Evolutionary conservation across 2,329 filamentous ascomycete genomes (phyloP).

Genomic region (Cordyceps javanica): DNA sequence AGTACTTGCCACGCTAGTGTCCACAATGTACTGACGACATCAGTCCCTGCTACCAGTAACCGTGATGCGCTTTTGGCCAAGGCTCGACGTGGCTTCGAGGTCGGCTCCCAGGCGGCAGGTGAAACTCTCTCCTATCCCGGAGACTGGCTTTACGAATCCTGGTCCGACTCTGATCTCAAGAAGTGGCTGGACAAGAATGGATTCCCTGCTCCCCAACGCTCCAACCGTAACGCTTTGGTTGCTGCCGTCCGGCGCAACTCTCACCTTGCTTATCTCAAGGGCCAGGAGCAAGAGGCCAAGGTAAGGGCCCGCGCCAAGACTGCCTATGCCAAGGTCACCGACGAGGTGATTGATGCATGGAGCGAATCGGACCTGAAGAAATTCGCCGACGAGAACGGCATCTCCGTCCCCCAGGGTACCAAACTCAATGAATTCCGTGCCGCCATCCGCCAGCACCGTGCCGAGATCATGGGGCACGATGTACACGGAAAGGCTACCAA

Average conservation of each 20-base stretch:
- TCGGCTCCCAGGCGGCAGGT: conserved; percentile 64
- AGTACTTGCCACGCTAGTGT: conserved; percentile 11
- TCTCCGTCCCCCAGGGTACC: conserved; percentile 83
- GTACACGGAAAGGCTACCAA: conserved; percentile 50
- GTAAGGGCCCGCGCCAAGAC: conserved; percentile 60
- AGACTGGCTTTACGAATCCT: conserved; percentile 86
- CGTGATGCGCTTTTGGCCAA: conserved; percentile 76
- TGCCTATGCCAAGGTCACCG: conserved; percentile 69
- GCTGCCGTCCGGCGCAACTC: conserved; percentile 87
- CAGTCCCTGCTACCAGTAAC: conserved; percentile 76
- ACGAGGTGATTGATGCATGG: conserved; percentile 85
- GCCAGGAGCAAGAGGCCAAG: conserved; percentile 54
- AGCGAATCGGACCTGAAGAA: conserved; percentile 83
- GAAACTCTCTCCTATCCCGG: conserved; percentile 84
- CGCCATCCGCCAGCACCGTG: conserved; percentile 81
- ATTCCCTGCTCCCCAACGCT: conserved; percentile 77
- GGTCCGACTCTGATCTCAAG: conserved; percentile 92
- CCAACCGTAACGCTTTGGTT: conserved; percentile 79
- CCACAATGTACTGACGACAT: conserved; percentile 1
- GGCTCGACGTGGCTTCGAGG: conserved; percentile 75
- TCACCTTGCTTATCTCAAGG: conserved; percentile 65
- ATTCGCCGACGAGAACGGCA: conserved; percentile 84
- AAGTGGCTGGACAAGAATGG: conserved; percentile 87
- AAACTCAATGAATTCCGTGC: conserved; percentile 85
- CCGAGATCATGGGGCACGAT: conserved; percentile 63